phyloP scores from a whole-genome alignment of 768 basidiomycete genomes.

The Auricularia auricula-judae region DNA sequence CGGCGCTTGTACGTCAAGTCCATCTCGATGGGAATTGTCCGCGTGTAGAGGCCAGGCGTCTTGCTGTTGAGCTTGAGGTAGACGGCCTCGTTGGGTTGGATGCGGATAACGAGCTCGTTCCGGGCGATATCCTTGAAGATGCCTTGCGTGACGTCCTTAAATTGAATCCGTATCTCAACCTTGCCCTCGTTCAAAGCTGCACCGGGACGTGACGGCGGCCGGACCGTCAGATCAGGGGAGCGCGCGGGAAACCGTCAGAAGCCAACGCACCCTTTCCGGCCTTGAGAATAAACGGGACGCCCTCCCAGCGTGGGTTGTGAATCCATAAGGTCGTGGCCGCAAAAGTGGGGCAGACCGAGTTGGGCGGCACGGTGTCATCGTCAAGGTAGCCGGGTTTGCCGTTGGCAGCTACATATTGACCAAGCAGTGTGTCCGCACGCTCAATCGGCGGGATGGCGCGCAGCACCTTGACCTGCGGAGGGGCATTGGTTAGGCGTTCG shows the following conservation, averaged over 20 bases:
- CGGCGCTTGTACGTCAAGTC: slow-evolving; percentile 96
- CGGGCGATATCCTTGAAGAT: slow-evolving; percentile 95
- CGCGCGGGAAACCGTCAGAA: slow-evolving; percentile 1
- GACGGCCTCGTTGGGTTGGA: slow-evolving; percentile 92
- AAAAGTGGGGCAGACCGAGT: slow-evolving; percentile 88
- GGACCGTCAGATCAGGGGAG: not conserved
- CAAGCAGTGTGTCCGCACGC: slow-evolving; percentile 71
- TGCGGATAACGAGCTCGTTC: slow-evolving; percentile 95
- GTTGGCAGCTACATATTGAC: slow-evolving; percentile 82
- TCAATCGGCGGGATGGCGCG: slow-evolving; percentile 80
- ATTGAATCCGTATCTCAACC: slow-evolving; percentile 95
- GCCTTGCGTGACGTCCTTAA: slow-evolving; percentile 93
- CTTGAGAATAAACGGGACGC: slow-evolving; percentile 96
- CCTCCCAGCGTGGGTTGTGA: slow-evolving; percentile 95
- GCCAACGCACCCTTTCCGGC: slow-evolving; percentile 79
- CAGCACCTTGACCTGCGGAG: slow-evolving; percentile 81
- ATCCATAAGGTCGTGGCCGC: slow-evolving; percentile 87
- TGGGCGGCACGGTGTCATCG: slow-evolving; percentile 87
- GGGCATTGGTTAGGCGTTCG: not conserved
- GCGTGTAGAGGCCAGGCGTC: slow-evolving; percentile 80
- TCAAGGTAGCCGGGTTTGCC: slow-evolving; percentile 99
- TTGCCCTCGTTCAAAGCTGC: slow-evolving; percentile 95
- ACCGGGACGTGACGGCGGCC: not conserved
- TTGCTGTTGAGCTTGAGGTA: slow-evolving; percentile 97
- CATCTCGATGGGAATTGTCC: slow-evolving; percentile 93